A percentile compares a stretch with the other conserved stretches of the same genome.
These are phyloP conservation scores for Rosa chinensis DNA, from an alignment of 306 rosid species.

Conservation along the genomic window DNA sequence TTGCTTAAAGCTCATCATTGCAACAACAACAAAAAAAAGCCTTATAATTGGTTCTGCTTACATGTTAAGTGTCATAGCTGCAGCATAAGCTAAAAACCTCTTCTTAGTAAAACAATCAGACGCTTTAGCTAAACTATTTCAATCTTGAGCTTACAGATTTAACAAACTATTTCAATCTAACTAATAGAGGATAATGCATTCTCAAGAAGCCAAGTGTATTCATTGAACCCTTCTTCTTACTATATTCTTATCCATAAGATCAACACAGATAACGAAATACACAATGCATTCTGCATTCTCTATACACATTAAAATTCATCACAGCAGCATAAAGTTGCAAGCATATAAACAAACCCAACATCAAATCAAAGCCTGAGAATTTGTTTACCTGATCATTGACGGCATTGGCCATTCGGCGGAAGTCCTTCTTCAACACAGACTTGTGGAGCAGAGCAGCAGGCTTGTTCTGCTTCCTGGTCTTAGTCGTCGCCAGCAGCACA, in stretches of 20 bases:
- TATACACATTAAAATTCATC: not conserved
- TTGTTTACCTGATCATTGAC: constrained; percentile 71
- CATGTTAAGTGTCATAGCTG: too few relatives aligned
- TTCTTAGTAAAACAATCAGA: not conserved
- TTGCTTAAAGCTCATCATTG: constrained; percentile 48
- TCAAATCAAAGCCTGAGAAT: not conserved
- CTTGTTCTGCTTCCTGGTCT: constrained; percentile 89
- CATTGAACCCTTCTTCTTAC: constrained; percentile 41
- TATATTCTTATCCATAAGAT: too few relatives aligned
- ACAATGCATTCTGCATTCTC: too few relatives aligned
- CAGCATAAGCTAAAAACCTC: not conserved
- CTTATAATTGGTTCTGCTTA: too few relatives aligned
- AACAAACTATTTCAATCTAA: not conserved
- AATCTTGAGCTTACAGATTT: not conserved
- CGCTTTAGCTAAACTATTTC: not conserved
- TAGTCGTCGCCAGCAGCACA: constrained; percentile 77
- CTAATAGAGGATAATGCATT: not conserved
- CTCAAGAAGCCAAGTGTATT: constrained; percentile 44
- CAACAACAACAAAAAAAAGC: too few relatives aligned
- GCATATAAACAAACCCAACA: not conserved
- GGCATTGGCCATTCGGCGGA: constrained; percentile 77
- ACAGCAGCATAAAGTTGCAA: constrained; percentile 15
- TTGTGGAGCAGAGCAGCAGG: constrained; percentile 80
- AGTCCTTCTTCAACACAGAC: constrained; percentile 89
- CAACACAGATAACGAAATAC: too few relatives aligned